These are phyloP conservation scores for Nicotiana knightiana DNA, from an alignment of 257 asterid genomes.

Conservation along the genomic window DNA sequence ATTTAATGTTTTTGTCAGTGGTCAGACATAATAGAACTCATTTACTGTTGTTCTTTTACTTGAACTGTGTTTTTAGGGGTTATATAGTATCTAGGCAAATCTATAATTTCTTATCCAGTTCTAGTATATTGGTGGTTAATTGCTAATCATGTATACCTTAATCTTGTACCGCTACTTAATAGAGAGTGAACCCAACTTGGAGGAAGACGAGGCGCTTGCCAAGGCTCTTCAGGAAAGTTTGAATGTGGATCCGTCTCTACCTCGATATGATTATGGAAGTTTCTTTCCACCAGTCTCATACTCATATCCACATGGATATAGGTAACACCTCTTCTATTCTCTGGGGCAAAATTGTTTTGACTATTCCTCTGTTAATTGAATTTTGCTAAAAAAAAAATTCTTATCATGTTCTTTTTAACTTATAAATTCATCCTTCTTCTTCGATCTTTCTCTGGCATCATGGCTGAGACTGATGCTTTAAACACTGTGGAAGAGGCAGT, in stretches of 20 bases:
- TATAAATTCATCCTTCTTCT: background rate
- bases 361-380: background rate
- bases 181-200: constrained; percentile 61
- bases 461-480: background rate
- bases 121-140: background rate
- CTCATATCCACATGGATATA: constrained; percentile 51
- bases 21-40: background rate
- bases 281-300: constrained; percentile 45
- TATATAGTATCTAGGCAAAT: background rate
- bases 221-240: constrained; percentile 91
- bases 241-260: constrained; percentile 61
- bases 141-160: constrained; percentile 1
- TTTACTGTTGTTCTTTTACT: background rate
- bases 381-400: background rate
- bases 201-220: constrained; percentile 90
- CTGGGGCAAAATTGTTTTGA: background rate
- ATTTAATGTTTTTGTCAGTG: background rate
- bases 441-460: background rate
- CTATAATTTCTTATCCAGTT: background rate
- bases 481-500: background rate
- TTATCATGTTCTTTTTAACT: background rate
- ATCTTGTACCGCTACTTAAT: constrained; percentile 11
- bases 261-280: constrained; percentile 61
- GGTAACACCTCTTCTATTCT: constrained; percentile 39
- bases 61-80: background rate